Conservation (phyloP, 2,329 filamentous ascomycete species). For the Colletotrichum sp. region DNA sequence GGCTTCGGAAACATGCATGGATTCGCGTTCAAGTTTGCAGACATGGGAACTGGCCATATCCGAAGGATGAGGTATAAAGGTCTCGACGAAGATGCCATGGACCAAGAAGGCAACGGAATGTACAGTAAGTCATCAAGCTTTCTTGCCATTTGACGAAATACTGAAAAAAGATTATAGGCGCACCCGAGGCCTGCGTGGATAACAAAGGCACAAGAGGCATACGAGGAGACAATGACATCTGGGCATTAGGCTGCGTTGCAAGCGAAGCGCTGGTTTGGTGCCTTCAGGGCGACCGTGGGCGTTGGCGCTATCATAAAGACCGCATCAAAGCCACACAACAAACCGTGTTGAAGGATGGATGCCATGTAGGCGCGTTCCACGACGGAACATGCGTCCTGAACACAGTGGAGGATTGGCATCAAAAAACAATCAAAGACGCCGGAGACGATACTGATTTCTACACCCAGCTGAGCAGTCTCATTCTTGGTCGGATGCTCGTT, state of each 20-base stretch:
- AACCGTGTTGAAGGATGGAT: neutral
- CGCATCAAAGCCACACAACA: neutral
- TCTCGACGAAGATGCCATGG: neutral
- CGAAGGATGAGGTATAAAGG: neutral
- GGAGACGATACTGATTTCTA: neutral
- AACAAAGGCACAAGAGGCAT: neutral
- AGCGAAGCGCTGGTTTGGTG: neutral
- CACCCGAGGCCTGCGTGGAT: neutral
- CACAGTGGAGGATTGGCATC: neutral
- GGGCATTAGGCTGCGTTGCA: neutral
- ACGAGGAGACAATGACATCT: neutral
- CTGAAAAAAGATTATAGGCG: neutral
- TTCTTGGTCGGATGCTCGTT: neutral
- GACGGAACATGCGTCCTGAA: neutral
- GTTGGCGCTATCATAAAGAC: neutral
- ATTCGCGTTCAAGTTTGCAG: neutral
- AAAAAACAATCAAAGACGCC: neutral
- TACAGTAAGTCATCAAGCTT: neutral
- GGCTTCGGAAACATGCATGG: neutral
- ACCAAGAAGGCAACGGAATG: neutral
- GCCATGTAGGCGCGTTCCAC: neutral
- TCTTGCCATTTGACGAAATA: neutral
- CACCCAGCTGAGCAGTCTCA: neutral
- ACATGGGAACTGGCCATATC: neutral
- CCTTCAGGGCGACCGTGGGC: neutral